phyloP scores from a whole-genome alignment of 805 yeast species.

The Candida tibetensis region DNA sequence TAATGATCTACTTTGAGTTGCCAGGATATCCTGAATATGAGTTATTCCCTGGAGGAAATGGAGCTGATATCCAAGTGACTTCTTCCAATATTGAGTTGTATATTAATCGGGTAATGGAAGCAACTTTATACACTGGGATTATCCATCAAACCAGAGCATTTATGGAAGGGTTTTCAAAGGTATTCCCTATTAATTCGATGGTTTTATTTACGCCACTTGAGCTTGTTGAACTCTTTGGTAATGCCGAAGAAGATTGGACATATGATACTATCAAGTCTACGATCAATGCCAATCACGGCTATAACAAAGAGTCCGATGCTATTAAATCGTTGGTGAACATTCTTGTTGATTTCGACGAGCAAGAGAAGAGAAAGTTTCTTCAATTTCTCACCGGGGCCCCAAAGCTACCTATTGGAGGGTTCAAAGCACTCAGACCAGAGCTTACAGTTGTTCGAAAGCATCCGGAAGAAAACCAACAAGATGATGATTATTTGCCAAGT shows the following conservation, averaged over 20 bases:
- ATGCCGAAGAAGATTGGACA: constrained; percentile 85
- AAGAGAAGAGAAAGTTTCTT: constrained; percentile 68
- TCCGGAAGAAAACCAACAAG: constrained; percentile 62
- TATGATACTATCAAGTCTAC: constrained; percentile 54
- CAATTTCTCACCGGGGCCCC: constrained; percentile 95
- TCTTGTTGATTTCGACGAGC: constrained; percentile 50
- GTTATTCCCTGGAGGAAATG: constrained; percentile 46
- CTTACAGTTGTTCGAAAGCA: constrained; percentile 84
- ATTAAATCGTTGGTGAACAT: constrained; percentile 61
- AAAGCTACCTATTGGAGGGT: constrained; percentile 90
- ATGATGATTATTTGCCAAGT: constrained; percentile 87
- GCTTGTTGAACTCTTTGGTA: constrained; percentile 68
- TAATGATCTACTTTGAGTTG: constrained; percentile 63
- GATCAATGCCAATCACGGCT: constrained; percentile 89
- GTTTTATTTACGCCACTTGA: constrained; percentile 73
- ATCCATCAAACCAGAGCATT: constrained; percentile 63
- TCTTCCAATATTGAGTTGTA: constrained; percentile 56
- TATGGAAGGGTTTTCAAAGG: constrained; percentile 75
- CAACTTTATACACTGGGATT: constrained; percentile 63
- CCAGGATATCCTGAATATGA: constrained; percentile 74
- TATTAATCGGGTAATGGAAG: constrained; percentile 54
- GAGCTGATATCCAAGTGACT: constrained; percentile 49
- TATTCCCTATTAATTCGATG: constrained; percentile 75
- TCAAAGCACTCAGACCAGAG: constrained; percentile 74
- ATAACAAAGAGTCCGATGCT: constrained; percentile 62